A percentile compares a stretch with the other conserved stretches of the same genome.
These are phyloP conservation scores for Candida peoriensis DNA, from an alignment of 805 yeast species.

Conservation along the genomic window DNA sequence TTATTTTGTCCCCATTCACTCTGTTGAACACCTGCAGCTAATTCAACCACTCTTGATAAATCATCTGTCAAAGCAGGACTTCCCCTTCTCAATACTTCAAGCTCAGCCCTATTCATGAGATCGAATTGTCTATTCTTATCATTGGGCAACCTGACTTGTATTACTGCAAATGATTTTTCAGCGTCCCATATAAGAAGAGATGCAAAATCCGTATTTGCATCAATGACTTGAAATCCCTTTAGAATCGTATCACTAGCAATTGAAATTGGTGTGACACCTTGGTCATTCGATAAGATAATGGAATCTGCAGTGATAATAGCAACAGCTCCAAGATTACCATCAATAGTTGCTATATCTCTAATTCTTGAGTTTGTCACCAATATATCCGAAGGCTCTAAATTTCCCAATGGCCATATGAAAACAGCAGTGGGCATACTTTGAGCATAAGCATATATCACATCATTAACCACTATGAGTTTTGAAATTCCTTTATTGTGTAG, in stretches of 20 bases:
- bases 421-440: conserved; percentile 15
- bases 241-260: not conserved
- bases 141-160: not conserved
- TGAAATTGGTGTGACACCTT: not conserved
- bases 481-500: conserved; percentile 6
- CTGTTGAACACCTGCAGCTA: conserved; percentile 21
- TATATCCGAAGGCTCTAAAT: conserved; percentile 3
- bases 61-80: conserved; percentile 16
- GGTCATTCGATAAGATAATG: conserved; percentile 7
- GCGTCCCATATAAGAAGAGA: conserved; percentile 8
- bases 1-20: conserved; percentile 19
- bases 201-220: conserved; percentile 2
- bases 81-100: conserved; percentile 13
- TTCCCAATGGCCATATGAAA: conserved; percentile 10
- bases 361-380: conserved; percentile 9
- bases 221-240: conserved; percentile 7
- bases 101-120: conserved; percentile 11
- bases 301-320: conserved; percentile 9
- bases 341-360: conserved; percentile 5
- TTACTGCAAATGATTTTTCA: conserved; percentile 2
- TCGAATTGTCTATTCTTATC: conserved; percentile 4
- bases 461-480: conserved; percentile 1
- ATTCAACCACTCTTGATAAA: conserved; percentile 12
- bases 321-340: not conserved
- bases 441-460: conserved; percentile 1